Base-by-base conservation (phyloP, 164 flowering plant genomes). In the Warburgia ugandensis region DNA sequence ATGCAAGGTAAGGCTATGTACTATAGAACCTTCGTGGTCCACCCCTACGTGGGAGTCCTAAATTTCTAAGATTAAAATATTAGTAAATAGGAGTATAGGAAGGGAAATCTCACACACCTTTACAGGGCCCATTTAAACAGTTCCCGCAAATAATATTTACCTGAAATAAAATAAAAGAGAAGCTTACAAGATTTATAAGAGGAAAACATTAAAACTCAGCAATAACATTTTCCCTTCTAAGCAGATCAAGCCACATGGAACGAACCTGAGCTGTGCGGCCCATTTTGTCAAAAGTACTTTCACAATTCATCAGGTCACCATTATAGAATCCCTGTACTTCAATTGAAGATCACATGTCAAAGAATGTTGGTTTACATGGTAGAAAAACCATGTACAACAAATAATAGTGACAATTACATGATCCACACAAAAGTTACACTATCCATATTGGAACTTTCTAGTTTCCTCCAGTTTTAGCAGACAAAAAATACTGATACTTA, bases 191-290 rank as follows among this genome's bases (percentile, higher is more conserved):
- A 26, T 37, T 28, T 17, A 11, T 17, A 41, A 17, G 49, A 25
- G 56, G 21, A 21, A 13, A 41, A 17, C 28, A 16, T 19, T 7
- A 22, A 13, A 8, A 3, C 30, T 16, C 11, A 17, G 22, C 17
- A 26, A 16, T 22, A 1, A 38, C 5, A 26, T 1, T 50, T 23
- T 39, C 8, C 53, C 17, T 22, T 39, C 48, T 31, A 21, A 32
- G 20, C 6, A 43, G 45, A 23, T 26, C 25, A 54, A 22, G 16
- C n/a, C n/a, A n/a, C 21, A 45, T 10, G 16, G 36, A 32, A 52
- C 72, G 37, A 63, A 87, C 98, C 96, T 83, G 86, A 54, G 98
- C 86, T 31, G 92, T 79, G 14, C 96, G 87, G 10, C 98, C 98
- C 84, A 74, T 54, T 73, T 83, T 76, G 70, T 87, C 95, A 73